These are phyloP conservation scores for Aphanomyces euteiches DNA, from an alignment of 352 stramenopile species.

Conservation along the genomic window DNA sequence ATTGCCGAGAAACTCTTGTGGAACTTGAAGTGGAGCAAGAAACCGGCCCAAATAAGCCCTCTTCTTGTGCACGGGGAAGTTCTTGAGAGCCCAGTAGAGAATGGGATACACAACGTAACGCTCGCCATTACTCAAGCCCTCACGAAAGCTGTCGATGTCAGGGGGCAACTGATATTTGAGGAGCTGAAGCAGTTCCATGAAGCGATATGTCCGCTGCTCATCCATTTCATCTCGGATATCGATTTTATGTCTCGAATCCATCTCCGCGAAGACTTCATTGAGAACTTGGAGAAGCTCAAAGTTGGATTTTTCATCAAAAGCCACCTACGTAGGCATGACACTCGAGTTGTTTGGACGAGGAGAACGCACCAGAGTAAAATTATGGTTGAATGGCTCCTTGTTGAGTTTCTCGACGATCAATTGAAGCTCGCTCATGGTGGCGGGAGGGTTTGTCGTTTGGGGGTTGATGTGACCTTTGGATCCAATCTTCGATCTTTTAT, in stretches of 20 bases:
- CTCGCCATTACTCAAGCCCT: slow-evolving; percentile 74
- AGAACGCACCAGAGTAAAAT: slow-evolving; percentile 67
- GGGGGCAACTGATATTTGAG: slow-evolving; percentile 89
- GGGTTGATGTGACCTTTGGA: neutral
- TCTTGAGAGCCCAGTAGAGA: slow-evolving; percentile 89
- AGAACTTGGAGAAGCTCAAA: slow-evolving; percentile 92
- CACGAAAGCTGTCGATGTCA: slow-evolving; percentile 69
- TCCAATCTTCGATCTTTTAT: neutral
- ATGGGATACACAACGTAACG: slow-evolving; percentile 88
- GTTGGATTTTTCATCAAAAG: slow-evolving; percentile 93
- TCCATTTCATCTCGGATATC: slow-evolving; percentile 81
- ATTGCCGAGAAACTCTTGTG: slow-evolving; percentile 90
- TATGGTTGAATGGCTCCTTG: slow-evolving; percentile 87
- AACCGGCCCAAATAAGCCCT: slow-evolving; percentile 91
- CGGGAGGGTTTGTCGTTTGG: slow-evolving; percentile 7
- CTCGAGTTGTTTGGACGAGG: neutral
- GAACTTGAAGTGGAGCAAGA: slow-evolving; percentile 89
- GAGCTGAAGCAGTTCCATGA: slow-evolving; percentile 89
- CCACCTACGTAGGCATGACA: slow-evolving; percentile 40
- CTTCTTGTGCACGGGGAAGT: slow-evolving; percentile 86
- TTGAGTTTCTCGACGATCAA: slow-evolving; percentile 93
- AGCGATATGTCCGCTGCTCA: slow-evolving; percentile 70
- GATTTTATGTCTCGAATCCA: slow-evolving; percentile 82
- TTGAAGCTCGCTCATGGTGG: slow-evolving; percentile 85
- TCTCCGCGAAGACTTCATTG: slow-evolving; percentile 88